These are phyloP conservation scores for Tubosaeta brunneosetosa DNA, from an alignment of 768 basidiomycete species.

Conservation along the genomic window DNA sequence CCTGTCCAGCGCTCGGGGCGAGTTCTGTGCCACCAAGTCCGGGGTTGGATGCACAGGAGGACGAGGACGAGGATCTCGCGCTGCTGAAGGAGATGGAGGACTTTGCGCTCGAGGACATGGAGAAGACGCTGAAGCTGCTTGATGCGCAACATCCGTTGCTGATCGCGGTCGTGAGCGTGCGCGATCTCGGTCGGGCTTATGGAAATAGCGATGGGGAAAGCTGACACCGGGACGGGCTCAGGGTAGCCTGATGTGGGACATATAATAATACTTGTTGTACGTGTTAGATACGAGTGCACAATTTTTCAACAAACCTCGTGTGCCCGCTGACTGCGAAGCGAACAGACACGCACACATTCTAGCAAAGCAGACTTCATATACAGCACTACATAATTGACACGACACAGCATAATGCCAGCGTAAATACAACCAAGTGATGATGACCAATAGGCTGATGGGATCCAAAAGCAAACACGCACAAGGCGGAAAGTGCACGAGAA, in stretches of 20 bases:
- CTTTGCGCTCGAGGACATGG: slow-evolving; percentile 77
- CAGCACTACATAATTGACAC: not conserved
- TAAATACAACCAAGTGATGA: not conserved
- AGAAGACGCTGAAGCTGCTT: slow-evolving; percentile 51
- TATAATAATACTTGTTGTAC: too few species aligned
- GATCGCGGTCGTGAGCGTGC: slow-evolving; percentile 66
- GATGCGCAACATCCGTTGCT: slow-evolving; percentile 61
- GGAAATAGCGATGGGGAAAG: not conserved
- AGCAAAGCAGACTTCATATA: not conserved
- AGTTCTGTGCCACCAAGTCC: not conserved
- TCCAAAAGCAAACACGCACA: not conserved
- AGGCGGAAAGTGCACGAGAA: not conserved
- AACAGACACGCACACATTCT: too few species aligned
- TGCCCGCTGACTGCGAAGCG: too few species aligned
- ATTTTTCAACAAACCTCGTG: not conserved
- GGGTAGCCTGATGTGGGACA: too few species aligned
- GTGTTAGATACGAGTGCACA: not conserved
- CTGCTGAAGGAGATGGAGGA: slow-evolving; percentile 80
- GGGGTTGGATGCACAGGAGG: slow-evolving; percentile 21
- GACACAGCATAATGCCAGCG: not conserved
- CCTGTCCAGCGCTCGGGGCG: not conserved
- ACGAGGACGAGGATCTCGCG: slow-evolving; percentile 66
- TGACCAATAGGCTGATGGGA: too few species aligned
- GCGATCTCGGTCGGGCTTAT: slow-evolving; percentile 48
- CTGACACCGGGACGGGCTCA: not conserved